Conservation (phyloP, 2,329 filamentous ascomycete species). For the Apiospora saccharicola region DNA sequence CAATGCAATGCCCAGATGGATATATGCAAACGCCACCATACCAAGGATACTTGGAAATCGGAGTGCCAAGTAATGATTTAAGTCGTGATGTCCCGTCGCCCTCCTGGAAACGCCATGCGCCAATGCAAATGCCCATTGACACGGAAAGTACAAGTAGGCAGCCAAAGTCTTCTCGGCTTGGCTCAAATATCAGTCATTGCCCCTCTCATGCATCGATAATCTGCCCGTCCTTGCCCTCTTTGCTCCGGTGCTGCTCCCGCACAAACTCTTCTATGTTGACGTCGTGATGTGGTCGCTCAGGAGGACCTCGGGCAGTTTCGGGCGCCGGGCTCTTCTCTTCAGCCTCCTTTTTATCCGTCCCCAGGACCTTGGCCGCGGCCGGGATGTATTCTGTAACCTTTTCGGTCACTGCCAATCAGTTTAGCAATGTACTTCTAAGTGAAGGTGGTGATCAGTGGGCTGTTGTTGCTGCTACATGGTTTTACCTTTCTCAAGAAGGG, state of each 20-base stretch:
- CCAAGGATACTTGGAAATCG: neutral
- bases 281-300: constrained; percentile 55
- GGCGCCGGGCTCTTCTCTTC: constrained; percentile 24
- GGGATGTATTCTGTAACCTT: constrained; percentile 54
- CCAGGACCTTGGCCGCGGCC: constrained; percentile 50
- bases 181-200: neutral
- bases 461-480: neutral
- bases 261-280: constrained; percentile 60
- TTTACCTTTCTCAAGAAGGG: constrained; percentile 53
- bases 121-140: constrained; percentile 6
- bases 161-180: neutral
- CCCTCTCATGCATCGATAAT: neutral
- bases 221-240: constrained; percentile 33
- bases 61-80: neutral
- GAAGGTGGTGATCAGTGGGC: neutral
- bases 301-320: constrained; percentile 44
- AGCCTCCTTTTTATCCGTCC: constrained; percentile 38
- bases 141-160: neutral
- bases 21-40: neutral
- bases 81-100: neutral
- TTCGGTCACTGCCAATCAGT: neutral
- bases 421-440: neutral
- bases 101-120: neutral
- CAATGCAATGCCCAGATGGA: neutral
- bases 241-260: constrained; percentile 60